These are phyloP conservation scores for Penicillium turbatum DNA, from an alignment of 495 filamentous ascomycete species.

Conservation along the genomic window DNA sequence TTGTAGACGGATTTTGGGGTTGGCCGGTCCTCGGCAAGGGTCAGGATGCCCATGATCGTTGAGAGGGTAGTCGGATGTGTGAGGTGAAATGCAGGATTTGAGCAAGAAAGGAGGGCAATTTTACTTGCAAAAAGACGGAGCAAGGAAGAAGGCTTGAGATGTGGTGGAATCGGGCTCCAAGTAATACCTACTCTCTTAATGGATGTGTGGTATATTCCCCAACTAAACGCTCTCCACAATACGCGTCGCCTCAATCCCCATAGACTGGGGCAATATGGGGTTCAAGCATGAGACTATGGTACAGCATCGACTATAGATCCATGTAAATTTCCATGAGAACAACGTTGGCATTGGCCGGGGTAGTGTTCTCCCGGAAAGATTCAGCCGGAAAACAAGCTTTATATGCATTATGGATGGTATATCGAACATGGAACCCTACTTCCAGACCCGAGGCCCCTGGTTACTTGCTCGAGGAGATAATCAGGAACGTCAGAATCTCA, in stretches of 20 bases:
- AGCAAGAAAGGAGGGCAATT: not conserved
- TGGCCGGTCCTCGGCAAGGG: conserved; percentile 59
- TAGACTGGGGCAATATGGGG: conserved; percentile 32
- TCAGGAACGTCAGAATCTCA: not conserved
- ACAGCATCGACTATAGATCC: conserved; percentile 17
- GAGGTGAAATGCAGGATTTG: not conserved
- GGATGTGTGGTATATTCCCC: conserved; percentile 21
- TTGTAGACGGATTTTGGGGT: conserved; percentile 68
- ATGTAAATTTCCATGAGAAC: conserved; percentile 2
- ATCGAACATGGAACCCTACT: conserved; percentile 18
- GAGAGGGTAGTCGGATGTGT: conserved; percentile 12
- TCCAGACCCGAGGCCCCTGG: not conserved
- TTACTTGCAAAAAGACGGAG: conserved; percentile 1
- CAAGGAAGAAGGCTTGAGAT: not conserved
- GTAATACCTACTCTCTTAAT: conserved; percentile 20
- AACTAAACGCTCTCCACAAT: conserved; percentile 31
- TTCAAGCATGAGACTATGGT: conserved; percentile 22
- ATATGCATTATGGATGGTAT: not conserved
- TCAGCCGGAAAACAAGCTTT: conserved; percentile 23
- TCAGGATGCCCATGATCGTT: conserved; percentile 53
- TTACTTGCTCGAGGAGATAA: not conserved
- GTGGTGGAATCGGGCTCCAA: conserved; percentile 18
- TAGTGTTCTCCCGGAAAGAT: conserved; percentile 36
- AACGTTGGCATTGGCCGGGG: conserved; percentile 27
- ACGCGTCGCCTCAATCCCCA: conserved; percentile 27